Conservation (phyloP, 306 rosid species). For the Rosa multiflora region DNA sequence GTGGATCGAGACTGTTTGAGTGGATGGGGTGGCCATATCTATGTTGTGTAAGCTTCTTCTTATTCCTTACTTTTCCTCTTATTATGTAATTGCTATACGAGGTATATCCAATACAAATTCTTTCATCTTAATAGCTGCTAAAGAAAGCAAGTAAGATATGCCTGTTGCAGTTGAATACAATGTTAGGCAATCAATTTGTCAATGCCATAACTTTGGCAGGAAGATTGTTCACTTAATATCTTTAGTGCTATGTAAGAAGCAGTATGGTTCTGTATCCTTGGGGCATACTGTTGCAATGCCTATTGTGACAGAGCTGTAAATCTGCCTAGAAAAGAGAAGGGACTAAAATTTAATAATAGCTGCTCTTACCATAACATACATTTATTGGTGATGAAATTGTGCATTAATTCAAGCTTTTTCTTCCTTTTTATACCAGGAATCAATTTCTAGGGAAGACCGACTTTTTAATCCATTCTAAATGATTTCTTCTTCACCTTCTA, state of each 20-base stretch:
- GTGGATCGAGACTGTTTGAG: conserved; percentile 99
- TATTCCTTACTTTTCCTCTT: background rate
- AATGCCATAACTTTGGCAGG: background rate
- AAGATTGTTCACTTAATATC: background rate
- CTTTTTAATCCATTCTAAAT: background rate
- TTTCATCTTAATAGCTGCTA: background rate
- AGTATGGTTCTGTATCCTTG: background rate
- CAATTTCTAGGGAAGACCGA: background rate
- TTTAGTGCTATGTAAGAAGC: background rate
- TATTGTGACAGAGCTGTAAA: background rate
- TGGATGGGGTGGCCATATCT: conserved; percentile 99
- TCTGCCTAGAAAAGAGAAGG: background rate
- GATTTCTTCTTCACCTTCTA: background rate
- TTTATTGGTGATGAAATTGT: background rate
- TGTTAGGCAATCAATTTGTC: background rate
- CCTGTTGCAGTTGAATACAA: background rate
- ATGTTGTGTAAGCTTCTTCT: conserved; percentile 69
- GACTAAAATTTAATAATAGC: background rate
- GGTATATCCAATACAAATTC: background rate
- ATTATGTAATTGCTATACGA: background rate
- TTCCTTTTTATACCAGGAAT: background rate
- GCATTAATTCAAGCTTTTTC: background rate
- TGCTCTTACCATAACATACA: background rate
- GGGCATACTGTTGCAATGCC: background rate
- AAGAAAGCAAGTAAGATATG: background rate